Evolutionary conservation across 2,329 filamentous ascomycete genomes (phyloP).

Genomic region (Neonectria hederae): DNA sequence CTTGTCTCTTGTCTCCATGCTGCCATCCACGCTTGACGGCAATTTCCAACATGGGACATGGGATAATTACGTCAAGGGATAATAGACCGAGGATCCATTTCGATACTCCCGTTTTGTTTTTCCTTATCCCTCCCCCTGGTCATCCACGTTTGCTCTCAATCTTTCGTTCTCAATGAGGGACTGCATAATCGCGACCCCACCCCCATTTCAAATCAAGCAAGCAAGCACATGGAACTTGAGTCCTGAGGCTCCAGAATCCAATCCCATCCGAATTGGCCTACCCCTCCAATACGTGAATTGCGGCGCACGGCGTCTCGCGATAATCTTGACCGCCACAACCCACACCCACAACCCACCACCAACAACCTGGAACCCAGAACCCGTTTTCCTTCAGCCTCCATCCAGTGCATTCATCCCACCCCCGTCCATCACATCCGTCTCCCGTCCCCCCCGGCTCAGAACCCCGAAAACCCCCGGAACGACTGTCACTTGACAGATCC

Average conservation of each 20-base stretch:
- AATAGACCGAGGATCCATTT: not conserved
- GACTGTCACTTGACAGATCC: conserved; percentile 3
- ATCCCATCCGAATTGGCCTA: conserved; percentile 6
- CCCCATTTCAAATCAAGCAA: conserved; percentile 26
- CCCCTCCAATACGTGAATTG: conserved; percentile 20
- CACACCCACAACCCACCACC: conserved; percentile 11
- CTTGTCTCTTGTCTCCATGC: not conserved
- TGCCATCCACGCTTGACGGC: not conserved
- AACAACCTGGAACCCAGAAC: conserved; percentile 1
- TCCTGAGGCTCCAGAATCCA: conserved; percentile 19
- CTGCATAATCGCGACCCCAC: conserved; percentile 40
- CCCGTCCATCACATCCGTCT: conserved; percentile 22
- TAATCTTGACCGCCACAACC: conserved; percentile 38
- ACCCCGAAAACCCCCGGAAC: conserved; percentile 10
- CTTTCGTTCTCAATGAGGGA: conserved; percentile 30
- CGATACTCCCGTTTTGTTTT: not conserved
- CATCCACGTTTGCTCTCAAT: conserved; percentile 7
- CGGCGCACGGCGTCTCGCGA: conserved; percentile 37
- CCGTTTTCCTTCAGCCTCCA: conserved; percentile 16
- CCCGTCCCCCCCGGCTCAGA: not conserved
- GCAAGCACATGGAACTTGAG: conserved; percentile 5
- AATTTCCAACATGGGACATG: conserved; percentile 1
- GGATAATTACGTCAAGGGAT: not conserved
- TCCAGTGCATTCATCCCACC: conserved; percentile 23
- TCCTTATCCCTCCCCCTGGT: conserved; percentile 5